Percentiles rank a stretch among this genome's conserved stretches.
Conservation (phyloP, 2,329 filamentous ascomycete genomes). For the Thermothelomyces thermophilus region DNA sequence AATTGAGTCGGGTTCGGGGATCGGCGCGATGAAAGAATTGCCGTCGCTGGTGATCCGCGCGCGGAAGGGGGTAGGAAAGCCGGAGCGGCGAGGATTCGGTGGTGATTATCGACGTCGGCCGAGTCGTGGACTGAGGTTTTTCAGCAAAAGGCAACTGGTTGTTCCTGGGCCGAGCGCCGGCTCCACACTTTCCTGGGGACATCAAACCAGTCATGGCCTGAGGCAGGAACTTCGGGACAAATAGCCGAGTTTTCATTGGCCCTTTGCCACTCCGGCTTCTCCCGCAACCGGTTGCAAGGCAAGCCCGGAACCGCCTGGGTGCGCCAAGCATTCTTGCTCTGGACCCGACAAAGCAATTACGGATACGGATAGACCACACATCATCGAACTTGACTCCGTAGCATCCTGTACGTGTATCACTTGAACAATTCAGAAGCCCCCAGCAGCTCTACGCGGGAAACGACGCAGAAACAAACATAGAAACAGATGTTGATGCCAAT, state of each 20-base stretch:
- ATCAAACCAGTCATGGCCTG: slow-evolving; percentile 34
- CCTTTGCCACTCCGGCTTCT: slow-evolving; percentile 22
- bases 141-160: slow-evolving; percentile 11
- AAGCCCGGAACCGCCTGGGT: background rate
- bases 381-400: too few relatives aligned
- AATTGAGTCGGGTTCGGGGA: background rate
- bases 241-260: slow-evolving; percentile 43
- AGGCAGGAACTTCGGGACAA: slow-evolving; percentile 34
- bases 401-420: too few relatives aligned
- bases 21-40: background rate
- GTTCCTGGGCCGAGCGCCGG: slow-evolving; percentile 23
- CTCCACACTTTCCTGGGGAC: slow-evolving; percentile 22
- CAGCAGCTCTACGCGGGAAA: too few relatives aligned
- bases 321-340: too few relatives aligned
- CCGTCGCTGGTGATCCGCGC: slow-evolving; percentile 4
- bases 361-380: too few relatives aligned
- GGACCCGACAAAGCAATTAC: too few relatives aligned
- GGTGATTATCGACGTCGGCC: slow-evolving; percentile 22
- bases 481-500: too few relatives aligned
- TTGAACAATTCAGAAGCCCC: too few relatives aligned
- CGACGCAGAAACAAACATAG: too few relatives aligned
- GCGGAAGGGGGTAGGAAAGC: background rate
- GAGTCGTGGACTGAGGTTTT: slow-evolving; percentile 39
- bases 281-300: slow-evolving; percentile 16
- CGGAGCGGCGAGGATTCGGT: slow-evolving; percentile 10